These are phyloP conservation scores for Mucor piriformis DNA, from an alignment of 371 early-diverging fungal species.

Conservation along the genomic window DNA sequence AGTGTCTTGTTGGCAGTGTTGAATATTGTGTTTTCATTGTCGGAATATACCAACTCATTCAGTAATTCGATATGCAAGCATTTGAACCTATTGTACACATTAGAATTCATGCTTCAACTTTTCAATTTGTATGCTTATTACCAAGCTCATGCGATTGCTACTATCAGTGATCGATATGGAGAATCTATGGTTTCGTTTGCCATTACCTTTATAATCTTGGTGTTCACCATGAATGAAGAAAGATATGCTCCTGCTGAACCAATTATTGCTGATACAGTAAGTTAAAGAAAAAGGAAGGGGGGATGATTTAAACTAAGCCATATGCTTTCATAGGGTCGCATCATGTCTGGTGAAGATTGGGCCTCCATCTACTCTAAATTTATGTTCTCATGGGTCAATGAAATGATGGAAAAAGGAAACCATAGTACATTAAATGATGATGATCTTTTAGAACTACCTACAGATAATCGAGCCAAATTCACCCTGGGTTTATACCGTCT, in stretches of 20 bases:
- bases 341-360: slow-evolving; percentile 54
- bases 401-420: slow-evolving; percentile 57
- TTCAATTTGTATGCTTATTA: slow-evolving; percentile 38
- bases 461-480: slow-evolving; percentile 41
- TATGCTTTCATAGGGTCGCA: slow-evolving; percentile 28
- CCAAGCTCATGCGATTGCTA: slow-evolving; percentile 5
- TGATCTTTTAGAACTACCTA: slow-evolving; percentile 52
- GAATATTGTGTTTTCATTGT: background rate
- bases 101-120: slow-evolving; percentile 22
- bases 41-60: slow-evolving; percentile 2
- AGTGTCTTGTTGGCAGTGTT: background rate
- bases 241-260: slow-evolving; percentile 33
- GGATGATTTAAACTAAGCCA: background rate
- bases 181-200: background rate
- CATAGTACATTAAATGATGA: slow-evolving; percentile 50
- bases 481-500: slow-evolving; percentile 25
- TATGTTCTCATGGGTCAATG: slow-evolving; percentile 59
- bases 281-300: background rate
- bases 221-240: slow-evolving; percentile 37
- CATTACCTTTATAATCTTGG: slow-evolving; percentile 19
- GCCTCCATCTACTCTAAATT: slow-evolving; percentile 57
- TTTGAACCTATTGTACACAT: slow-evolving; percentile 33
- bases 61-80: slow-evolving; percentile 35
- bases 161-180: background rate
- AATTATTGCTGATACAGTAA: slow-evolving; percentile 37